Evolutionary conservation across 2,329 filamentous ascomycete genomes (phyloP).

Genomic region (Aspergillus puulaauensis): DNA sequence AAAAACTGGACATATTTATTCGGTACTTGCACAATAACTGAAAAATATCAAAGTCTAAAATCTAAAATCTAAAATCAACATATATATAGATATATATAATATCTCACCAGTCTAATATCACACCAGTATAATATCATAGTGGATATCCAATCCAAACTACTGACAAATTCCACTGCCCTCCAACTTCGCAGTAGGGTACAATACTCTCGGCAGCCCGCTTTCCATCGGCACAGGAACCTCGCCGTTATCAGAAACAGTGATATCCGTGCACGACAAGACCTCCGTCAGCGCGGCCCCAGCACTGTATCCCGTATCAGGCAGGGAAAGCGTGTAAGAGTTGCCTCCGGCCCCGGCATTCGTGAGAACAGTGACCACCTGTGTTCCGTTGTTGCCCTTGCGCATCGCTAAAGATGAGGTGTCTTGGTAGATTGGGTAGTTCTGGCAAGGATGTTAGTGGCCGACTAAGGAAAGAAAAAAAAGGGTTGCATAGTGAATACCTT

Average conservation of each 20-base stretch:
- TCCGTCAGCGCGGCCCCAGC: constrained; percentile 27
- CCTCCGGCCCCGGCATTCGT: constrained; percentile 40
- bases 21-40: no score
- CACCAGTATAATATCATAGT: neutral
- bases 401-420: constrained; percentile 47
- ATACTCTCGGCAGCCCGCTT: constrained; percentile 44
- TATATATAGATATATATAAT: neutral
- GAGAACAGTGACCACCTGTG: constrained; percentile 42
- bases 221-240: constrained; percentile 46
- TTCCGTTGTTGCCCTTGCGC: constrained; percentile 43
- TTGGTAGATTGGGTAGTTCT: constrained; percentile 45
- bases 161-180: constrained; percentile 13
- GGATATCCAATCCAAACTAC: neutral
- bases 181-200: constrained; percentile 22
- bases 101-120: neutral
- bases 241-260: constrained; percentile 45
- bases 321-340: constrained; percentile 24
- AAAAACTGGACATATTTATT: no score
- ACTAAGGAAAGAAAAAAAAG: neutral
- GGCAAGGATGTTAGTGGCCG: neutral
- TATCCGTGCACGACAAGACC: constrained; percentile 39
- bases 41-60: neutral
- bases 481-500: constrained; percentile 19
- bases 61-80: neutral
- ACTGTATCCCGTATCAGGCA: constrained; percentile 24